phyloP scores from a whole-genome alignment of 192 early-diverging fungal genomes.

The Entomortierella parvispora region DNA sequence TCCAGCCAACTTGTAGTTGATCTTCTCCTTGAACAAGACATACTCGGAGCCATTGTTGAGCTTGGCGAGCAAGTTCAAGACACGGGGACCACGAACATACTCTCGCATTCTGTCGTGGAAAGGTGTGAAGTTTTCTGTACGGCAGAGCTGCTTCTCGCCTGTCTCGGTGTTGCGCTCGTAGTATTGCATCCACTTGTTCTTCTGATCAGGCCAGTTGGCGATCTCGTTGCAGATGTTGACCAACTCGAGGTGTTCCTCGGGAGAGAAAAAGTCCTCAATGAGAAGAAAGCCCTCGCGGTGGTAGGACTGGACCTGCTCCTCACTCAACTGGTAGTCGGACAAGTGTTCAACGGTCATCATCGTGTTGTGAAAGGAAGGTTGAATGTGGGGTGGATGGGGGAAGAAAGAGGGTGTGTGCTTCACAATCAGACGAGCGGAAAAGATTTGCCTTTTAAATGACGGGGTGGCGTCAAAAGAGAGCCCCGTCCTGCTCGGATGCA shows the following conservation, averaged over 20 bases:
- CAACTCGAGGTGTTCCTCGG: constrained; percentile 59
- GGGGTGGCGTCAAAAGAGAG: too few relatives aligned
- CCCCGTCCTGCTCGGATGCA: too few relatives aligned
- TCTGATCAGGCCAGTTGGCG: constrained; percentile 61
- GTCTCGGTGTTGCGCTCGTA: constrained; percentile 64
- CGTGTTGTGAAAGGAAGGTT: not conserved
- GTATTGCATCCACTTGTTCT: constrained; percentile 74
- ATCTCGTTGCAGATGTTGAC: constrained; percentile 55
- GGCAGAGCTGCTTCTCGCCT: constrained; percentile 61
- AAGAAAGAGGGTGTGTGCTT: not conserved
- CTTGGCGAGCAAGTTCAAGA: constrained; percentile 58
- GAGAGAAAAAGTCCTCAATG: constrained; percentile 63
- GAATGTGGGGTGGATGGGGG: not conserved
- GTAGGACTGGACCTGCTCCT: constrained; percentile 61
- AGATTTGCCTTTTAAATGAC: too few relatives aligned
- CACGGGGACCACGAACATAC: constrained; percentile 58
- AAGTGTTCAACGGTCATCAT: constrained; percentile 3
- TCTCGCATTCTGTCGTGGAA: constrained; percentile 56
- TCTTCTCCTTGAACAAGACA: constrained; percentile 71
- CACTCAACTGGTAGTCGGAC: constrained; percentile 51
- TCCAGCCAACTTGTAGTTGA: constrained; percentile 69
- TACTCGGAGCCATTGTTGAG: constrained; percentile 61
- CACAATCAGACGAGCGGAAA: too few relatives aligned
- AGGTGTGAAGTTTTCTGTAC: constrained; percentile 72
- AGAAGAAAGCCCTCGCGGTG: constrained; percentile 63